phyloP scores from a whole-genome alignment of 2,329 filamentous ascomycete species.

The Apiospora arundinis region DNA sequence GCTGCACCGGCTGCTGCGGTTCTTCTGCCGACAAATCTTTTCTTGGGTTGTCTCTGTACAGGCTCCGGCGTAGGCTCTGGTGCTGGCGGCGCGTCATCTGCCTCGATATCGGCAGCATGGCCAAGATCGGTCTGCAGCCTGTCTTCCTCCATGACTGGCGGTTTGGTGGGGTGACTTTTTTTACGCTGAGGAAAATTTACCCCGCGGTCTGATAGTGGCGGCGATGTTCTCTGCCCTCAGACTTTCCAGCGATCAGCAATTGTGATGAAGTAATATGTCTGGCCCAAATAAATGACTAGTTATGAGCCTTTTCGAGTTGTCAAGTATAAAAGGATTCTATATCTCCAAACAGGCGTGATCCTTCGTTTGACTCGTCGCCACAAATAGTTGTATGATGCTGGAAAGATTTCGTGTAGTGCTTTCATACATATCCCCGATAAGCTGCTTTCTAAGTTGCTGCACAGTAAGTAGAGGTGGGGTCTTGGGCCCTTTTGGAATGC shows the following conservation, averaged over 20 bases:
- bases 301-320: neutral
- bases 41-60: slow-evolving; percentile 75
- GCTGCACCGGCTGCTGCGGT: slow-evolving; percentile 67
- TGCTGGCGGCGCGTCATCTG: slow-evolving; percentile 44
- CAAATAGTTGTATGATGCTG: slow-evolving; percentile 1
- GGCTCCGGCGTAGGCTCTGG: slow-evolving; percentile 32
- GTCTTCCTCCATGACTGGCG: slow-evolving; percentile 73
- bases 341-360: too few relatives aligned
- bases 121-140: slow-evolving; percentile 73
- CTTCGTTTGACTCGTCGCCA: neutral
- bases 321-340: neutral
- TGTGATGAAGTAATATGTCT: neutral
- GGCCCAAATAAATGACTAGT: neutral
- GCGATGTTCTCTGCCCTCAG: neutral
- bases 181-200: slow-evolving; percentile 5
- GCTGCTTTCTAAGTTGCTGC: too few relatives aligned
- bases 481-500: neutral
- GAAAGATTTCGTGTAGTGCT: neutral
- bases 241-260: neutral
- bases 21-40: slow-evolving; percentile 87
- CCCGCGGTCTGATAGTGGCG: slow-evolving; percentile 13
- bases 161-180: neutral
- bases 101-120: slow-evolving; percentile 70
- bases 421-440: slow-evolving; percentile 10
- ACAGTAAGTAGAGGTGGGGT: neutral